Evolutionary conservation across 176 grass and related monocot species (phyloP).

Genomic region (Hyparrhenia diplandra): DNA sequence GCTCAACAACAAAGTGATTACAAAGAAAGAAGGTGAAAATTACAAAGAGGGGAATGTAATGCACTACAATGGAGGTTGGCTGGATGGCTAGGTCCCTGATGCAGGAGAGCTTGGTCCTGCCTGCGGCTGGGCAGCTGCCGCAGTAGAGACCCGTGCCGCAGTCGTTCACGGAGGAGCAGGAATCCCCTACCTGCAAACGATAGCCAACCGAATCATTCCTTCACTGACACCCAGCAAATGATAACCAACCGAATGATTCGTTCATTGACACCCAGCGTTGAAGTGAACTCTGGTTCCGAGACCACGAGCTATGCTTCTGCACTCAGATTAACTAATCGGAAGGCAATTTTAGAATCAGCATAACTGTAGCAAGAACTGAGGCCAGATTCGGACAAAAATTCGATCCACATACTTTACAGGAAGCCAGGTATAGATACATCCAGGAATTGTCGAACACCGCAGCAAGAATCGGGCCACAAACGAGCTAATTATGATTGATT

Average conservation of each 20-base stretch:
- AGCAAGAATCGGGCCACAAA: slow-evolving; percentile 2
- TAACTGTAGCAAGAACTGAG: not conserved
- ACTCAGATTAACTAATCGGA: not conserved
- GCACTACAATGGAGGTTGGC: slow-evolving; percentile 68
- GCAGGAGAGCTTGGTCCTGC: slow-evolving; percentile 52
- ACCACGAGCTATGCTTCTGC: not conserved
- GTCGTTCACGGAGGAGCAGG: slow-evolving; percentile 68
- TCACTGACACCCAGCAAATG: slow-evolving; percentile 17
- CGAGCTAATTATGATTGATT: not conserved
- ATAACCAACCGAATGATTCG: not conserved
- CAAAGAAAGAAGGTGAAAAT: not conserved
- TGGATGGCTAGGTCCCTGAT: slow-evolving; percentile 72
- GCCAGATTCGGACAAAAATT: not conserved
- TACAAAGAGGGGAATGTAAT: not conserved
- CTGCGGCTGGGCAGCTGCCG: slow-evolving; percentile 72
- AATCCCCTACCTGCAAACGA: slow-evolving; percentile 41
- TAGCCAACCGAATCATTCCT: not conserved
- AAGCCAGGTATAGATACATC: not conserved
- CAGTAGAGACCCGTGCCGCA: slow-evolving; percentile 76
- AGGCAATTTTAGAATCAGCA: not conserved
- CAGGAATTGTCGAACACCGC: not conserved
- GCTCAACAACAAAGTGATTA: not conserved
- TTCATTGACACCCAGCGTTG: not conserved
- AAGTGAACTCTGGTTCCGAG: slow-evolving; percentile 9
- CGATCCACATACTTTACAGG: not conserved